Conservation (phyloP, 2,329 filamentous ascomycete species). For the Penicillium paneum region DNA sequence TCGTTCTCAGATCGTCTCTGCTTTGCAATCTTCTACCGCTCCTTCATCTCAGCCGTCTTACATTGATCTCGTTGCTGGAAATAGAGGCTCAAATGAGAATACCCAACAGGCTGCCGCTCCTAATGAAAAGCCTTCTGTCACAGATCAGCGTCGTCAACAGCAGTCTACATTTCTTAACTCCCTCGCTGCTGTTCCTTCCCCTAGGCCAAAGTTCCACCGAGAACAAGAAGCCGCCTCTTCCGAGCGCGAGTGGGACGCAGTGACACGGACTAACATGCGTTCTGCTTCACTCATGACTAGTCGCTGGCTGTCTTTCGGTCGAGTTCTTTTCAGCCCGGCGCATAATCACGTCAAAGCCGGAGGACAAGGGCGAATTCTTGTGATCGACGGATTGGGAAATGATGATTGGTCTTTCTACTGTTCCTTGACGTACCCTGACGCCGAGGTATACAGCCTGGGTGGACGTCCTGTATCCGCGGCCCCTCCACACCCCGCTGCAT, state of each 20-base stretch:
- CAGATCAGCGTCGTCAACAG: constrained; percentile 21
- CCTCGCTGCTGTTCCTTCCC: constrained; percentile 20
- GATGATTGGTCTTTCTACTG: constrained; percentile 54
- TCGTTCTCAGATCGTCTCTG: constrained; percentile 51
- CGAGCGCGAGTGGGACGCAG: constrained; percentile 43
- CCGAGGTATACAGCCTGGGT: constrained; percentile 45
- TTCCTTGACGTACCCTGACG: constrained; percentile 47
- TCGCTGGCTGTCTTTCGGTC: constrained; percentile 50
- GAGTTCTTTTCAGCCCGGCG: constrained; percentile 50
- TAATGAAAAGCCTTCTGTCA: constrained; percentile 18
- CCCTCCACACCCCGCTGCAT: constrained; percentile 40
- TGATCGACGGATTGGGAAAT: constrained; percentile 51
- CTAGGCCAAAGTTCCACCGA: constrained; percentile 26
- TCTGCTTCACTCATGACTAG: constrained; percentile 52
- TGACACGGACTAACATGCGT: constrained; percentile 46
- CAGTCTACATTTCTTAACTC: constrained; percentile 30
- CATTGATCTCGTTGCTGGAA: constrained; percentile 53
- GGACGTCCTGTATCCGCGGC: constrained; percentile 33
- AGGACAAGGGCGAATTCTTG: constrained; percentile 45
- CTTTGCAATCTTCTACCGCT: constrained; percentile 48
- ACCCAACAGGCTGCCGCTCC: background rate
- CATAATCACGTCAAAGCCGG: constrained; percentile 44
- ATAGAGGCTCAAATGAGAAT: constrained; percentile 38
- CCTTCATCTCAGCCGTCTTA: constrained; percentile 54
- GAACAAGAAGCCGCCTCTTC: constrained; percentile 40